Base-by-base conservation (phyloP, 805 yeast species). In the Lachancea waltii region DNA sequence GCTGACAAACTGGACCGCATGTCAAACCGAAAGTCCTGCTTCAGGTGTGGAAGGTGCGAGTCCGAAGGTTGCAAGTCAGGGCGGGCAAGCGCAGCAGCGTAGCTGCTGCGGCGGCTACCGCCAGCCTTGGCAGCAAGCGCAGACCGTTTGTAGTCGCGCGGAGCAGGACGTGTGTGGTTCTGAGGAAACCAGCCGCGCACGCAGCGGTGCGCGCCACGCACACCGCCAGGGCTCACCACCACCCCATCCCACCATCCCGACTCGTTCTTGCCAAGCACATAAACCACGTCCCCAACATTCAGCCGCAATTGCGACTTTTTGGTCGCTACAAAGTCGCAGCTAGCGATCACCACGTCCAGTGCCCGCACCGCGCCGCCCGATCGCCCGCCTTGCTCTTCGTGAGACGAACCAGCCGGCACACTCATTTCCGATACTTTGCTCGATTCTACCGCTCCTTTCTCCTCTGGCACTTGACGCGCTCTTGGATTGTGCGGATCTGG, bases 241-340 rank as follows among this genome's bases (percentile, higher is more conserved):
- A 65, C 47, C 8, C 95, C 95, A 57, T 86, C 95, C 92, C 94
- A 85, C 95, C 95, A 86, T 2, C 86, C 84, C 2, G 76, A 57
- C 27, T 71, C 73, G 11, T 75, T 66, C 43, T 81, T 81, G 11
- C 70, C 56, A n/a, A 84, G 54, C 10, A 86, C 92, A 48, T 80
- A 73, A 1, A 86, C 63, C 3, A 81, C 69, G 46, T 83, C 94
- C 14, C 87, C 90, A 47, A 43, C 34, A 54, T 25, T 11, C 43
- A 45, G 16, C 40, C 45, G 32, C 40, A 44, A 17, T 40, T 39
- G 35, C 21, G 33, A 17, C 28, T 36, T 28, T 43, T 38, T 45
- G 21, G 38, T 34, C 7, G 47, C 45, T 14, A 31, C 34, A 28
- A 35, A 42, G 35, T 51, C 54, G 32, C 34, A 42, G 6, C 39